Evolutionary conservation across 805 yeast species (phyloP).

Genomic region (Pichia cabralensis): DNA sequence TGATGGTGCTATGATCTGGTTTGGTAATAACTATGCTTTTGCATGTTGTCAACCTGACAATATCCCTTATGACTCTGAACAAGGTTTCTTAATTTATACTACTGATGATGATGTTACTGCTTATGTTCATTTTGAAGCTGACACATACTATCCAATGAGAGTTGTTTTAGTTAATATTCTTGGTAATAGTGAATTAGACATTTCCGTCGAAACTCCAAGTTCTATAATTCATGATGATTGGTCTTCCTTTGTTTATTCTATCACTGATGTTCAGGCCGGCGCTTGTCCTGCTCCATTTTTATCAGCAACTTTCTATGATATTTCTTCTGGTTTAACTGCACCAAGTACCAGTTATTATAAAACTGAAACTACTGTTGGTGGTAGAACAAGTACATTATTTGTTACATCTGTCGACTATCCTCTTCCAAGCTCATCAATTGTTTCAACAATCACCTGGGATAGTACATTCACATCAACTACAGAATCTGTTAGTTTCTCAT

Average conservation of each 20-base stretch:
- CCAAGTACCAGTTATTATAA: conserved; percentile 1
- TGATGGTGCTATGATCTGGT: conserved; percentile 24
- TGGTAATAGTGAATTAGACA: conserved; percentile 1
- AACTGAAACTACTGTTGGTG: background rate
- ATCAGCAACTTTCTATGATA: background rate
- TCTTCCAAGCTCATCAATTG: conserved; percentile 1
- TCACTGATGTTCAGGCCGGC: background rate
- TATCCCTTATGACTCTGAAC: conserved; percentile 2
- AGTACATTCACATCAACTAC: background rate
- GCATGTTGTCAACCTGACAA: conserved; percentile 23
- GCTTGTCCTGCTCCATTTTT: background rate
- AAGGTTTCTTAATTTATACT: background rate
- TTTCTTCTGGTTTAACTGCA: background rate
- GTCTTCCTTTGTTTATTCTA: conserved; percentile 6
- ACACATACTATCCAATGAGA: conserved; percentile 13
- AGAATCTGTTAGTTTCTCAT: background rate
- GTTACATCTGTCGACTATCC: conserved; percentile 1
- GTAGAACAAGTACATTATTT: background rate
- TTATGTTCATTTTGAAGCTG: conserved; percentile 8
- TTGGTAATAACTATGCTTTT: conserved; percentile 24
- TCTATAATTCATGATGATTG: conserved; percentile 1
- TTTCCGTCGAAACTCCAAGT: conserved; percentile 7
- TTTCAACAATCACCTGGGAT: background rate
- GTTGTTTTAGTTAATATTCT: conserved; percentile 5
- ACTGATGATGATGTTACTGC: conserved; percentile 1